A percentile compares a stretch with the other conserved stretches of the same genome.
These are phyloP conservation scores for Mycotypha africana DNA, from an alignment of 371 early-diverging fungal genomes.

Conservation along the genomic window DNA sequence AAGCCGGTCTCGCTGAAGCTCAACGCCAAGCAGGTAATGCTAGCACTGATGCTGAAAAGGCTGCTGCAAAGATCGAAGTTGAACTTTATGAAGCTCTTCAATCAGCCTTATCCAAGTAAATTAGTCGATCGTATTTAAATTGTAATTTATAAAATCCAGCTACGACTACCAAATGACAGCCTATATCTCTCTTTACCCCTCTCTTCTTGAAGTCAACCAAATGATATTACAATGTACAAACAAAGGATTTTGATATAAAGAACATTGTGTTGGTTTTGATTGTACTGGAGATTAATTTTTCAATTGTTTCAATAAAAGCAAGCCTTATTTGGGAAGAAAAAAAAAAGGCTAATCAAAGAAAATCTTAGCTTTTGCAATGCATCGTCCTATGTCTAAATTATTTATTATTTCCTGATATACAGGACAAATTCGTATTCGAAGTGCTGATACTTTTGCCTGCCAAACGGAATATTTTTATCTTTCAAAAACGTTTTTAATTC, in stretches of 20 bases:
- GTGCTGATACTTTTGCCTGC: constrained; percentile 38
- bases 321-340: background rate
- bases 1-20: constrained; percentile 80
- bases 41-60: constrained; percentile 75
- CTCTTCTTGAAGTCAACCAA: no score
- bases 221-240: no score
- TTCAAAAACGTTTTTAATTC: constrained; percentile 40
- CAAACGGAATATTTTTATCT: constrained; percentile 37
- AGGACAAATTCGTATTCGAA: constrained; percentile 42
- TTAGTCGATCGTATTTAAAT: constrained; percentile 5
- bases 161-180: background rate
- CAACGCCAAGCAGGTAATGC: constrained; percentile 59
- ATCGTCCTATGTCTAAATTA: background rate
- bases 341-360: background rate
- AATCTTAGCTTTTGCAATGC: no score
- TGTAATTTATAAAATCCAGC: background rate
- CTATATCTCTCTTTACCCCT: no score
- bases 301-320: background rate
- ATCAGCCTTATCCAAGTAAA: constrained; percentile 50
- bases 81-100: constrained; percentile 89
- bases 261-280: background rate
- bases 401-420: constrained; percentile 20
- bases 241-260: background rate
- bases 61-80: constrained; percentile 81
- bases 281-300: background rate